Evolutionary conservation across 768 basidiomycete species (phyloP).

Genomic region (Suillus occidentalis): DNA sequence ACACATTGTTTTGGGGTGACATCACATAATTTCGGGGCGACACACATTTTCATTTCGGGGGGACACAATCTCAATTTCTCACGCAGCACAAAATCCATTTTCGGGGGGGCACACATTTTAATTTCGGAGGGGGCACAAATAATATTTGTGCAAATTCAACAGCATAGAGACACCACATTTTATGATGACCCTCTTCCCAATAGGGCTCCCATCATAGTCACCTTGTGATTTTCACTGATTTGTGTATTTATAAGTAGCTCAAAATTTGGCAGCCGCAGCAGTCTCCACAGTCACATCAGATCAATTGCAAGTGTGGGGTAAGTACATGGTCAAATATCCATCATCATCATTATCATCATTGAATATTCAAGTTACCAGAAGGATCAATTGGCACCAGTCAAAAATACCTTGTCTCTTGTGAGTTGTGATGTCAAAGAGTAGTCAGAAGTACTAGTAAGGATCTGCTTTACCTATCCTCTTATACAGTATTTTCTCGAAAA

Average conservation of each 20-base stretch:
- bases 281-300: not conserved
- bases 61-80: too few relatives aligned
- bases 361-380: not conserved
- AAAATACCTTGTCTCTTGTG: not conserved
- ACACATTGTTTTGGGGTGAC: too few relatives aligned
- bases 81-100: too few relatives aligned
- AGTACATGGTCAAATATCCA: not conserved
- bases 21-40: too few relatives aligned
- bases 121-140: too few relatives aligned
- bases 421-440: not conserved
- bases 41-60: too few relatives aligned
- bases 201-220: not conserved
- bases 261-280: not conserved
- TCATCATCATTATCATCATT: not conserved
- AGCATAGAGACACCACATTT: too few relatives aligned
- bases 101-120: too few relatives aligned
- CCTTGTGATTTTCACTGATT: not conserved
- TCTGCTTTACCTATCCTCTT: not conserved
- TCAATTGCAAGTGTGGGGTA: not conserved
- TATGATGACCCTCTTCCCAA: not conserved
- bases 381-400: not conserved
- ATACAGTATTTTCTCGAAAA: not conserved
- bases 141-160: too few relatives aligned
- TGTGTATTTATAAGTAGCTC: not conserved
- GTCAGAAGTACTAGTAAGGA: not conserved